These are phyloP conservation scores for Platanthera guangdongensis DNA, from an alignment of 106 monocot species.

Conservation along the genomic window DNA sequence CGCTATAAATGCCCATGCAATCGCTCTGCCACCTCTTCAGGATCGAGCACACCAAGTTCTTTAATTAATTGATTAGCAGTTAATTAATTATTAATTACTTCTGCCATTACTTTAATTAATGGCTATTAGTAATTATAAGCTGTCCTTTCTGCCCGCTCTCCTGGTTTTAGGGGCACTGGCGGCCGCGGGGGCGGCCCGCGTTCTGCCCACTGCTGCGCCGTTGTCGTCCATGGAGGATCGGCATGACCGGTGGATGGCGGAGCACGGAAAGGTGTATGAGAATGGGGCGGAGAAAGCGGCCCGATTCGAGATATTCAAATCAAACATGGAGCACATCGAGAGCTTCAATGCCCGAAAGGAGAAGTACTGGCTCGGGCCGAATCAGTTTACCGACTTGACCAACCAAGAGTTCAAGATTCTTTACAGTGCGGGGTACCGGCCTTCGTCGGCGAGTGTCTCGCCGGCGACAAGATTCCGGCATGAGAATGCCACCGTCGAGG, in stretches of 20 bases:
- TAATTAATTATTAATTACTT: too few species aligned
- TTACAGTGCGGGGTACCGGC: neutral
- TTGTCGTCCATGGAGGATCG: neutral
- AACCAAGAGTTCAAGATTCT: conserved; percentile 4
- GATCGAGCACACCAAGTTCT: neutral
- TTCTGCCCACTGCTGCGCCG: neutral
- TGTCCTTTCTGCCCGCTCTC: neutral
- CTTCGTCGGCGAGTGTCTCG: too few species aligned
- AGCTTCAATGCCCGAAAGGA: too few species aligned
- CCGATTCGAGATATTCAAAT: too few species aligned
- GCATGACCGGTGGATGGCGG: conserved; percentile 10
- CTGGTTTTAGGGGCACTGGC: neutral
- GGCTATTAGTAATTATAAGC: neutral
- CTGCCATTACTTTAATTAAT: neutral
- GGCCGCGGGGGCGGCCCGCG: neutral
- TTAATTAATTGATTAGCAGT: neutral
- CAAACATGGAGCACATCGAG: too few species aligned
- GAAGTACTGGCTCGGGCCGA: too few species aligned
- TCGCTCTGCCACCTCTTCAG: neutral
- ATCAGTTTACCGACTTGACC: neutral
- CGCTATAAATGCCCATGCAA: neutral
- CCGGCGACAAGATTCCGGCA: neutral
- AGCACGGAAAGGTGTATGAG: neutral
- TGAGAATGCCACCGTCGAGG: neutral
- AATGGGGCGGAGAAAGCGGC: neutral